Evolutionary conservation across 2,329 filamentous ascomycete genomes (phyloP).

Genomic region (Sclerotinia sclerotiorum): DNA sequence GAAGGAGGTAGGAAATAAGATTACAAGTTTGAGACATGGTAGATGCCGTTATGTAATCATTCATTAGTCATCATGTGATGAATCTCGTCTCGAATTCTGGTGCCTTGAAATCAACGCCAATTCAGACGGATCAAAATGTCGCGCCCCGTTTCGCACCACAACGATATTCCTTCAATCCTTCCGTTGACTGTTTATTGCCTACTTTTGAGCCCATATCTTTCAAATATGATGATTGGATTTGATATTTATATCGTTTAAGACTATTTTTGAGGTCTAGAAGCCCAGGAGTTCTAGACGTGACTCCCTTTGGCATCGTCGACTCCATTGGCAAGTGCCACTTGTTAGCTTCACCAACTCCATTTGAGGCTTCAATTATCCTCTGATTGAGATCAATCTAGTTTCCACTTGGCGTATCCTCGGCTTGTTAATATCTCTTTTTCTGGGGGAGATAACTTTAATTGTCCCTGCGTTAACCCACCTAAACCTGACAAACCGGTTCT

Average conservation of each 20-base stretch:
- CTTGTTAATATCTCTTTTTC: not conserved
- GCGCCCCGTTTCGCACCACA: not conserved
- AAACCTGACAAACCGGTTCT: slow-evolving; percentile 12
- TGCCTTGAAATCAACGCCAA: not conserved
- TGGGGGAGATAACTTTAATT: not conserved
- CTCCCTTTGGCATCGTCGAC: slow-evolving; percentile 2
- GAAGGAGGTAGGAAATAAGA: not conserved
- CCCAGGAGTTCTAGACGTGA: not conserved
- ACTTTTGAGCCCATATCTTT: not conserved
- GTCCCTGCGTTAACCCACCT: slow-evolving; percentile 10
- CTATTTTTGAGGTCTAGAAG: not conserved
- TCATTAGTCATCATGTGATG: slow-evolving; percentile 14
- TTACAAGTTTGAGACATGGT: not conserved
- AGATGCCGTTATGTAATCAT: not conserved
- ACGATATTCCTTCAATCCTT: slow-evolving; percentile 1
- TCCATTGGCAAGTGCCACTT: slow-evolving; percentile 13
- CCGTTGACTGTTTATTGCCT: not conserved
- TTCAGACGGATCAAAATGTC: not conserved
- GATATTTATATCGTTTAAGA: too few species aligned
- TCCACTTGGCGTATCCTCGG: slow-evolving; percentile 1
- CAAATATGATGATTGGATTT: not conserved
- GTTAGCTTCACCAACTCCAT: not conserved
- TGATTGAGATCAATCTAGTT: slow-evolving; percentile 4
- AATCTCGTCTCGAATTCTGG: not conserved
- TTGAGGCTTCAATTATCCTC: not conserved